Base-by-base conservation (phyloP, 2,329 filamentous ascomycete species). In the Chrysosphaeria jannelii region DNA sequence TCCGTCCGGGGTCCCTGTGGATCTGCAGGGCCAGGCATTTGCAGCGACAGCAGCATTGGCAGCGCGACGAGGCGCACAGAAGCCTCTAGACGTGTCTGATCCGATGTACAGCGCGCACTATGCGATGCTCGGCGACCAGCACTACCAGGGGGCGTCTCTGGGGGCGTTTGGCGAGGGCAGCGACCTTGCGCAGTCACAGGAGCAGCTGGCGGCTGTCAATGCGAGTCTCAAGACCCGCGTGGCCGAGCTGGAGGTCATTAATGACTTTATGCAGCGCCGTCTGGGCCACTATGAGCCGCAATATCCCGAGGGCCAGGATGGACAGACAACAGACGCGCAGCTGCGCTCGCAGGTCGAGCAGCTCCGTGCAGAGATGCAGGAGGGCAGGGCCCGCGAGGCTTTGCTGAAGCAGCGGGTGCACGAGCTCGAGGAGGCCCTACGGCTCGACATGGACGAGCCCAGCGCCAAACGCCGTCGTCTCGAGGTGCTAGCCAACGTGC, bases 241-340 rank as follows among this genome's bases (percentile, higher is more conserved):
- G 16, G 85, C 69, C 34, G 85, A 97, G 43, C 57, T 97, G 13
- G 85, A 97, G 40, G 60, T 97, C 24, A 91, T 97, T 50, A 91
- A 79, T 36, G 70, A 72, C 38, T 51, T 79, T 21, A 78, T 76
- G 42, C 56, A 67, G 23, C 67, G 67, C 18, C 60, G 69, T 8
- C 63, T 91, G 19, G 43, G 64, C 39, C 55, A 75, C 40, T 52
- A 74, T 6, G 69, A 75, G 39, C 28, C 27, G 13, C 51, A 55
- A 27, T 61, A 57, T 33, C 63, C 68, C 25, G 51, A 28, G 8
- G 29, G 29, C n/a, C 51, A 27, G 14, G 30, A 30, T 12, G 22
- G 24, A 10, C 27, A 28, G 22, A 19, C 23, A n/a, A n/a, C 16
- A 5, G 63, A 37, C 52, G 59, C 32, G 46, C 63, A 45, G 46